Evolutionary conservation across 2,329 filamentous ascomycete species (phyloP).

Genomic region (Botryosphaeria dothidea): DNA sequence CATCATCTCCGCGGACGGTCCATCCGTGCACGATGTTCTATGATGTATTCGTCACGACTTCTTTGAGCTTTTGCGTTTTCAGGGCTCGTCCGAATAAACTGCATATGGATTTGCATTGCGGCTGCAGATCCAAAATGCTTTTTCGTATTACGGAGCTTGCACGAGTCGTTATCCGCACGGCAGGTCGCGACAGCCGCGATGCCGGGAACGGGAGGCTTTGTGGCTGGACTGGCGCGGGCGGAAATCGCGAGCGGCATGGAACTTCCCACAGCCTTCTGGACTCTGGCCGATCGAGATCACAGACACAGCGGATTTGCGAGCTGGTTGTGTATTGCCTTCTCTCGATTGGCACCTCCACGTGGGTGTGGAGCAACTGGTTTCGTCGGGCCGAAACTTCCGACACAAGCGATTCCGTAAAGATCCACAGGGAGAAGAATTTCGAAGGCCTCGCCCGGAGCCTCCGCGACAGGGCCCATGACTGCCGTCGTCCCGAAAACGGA

Average conservation of each 20-base stretch:
- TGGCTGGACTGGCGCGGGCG: neutral
- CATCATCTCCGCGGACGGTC: too few relatives aligned
- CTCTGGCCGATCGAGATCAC: neutral
- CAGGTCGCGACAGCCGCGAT: neutral
- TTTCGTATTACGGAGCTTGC: neutral
- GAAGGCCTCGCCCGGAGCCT: too few relatives aligned
- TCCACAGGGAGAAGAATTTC: neutral
- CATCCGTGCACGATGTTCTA: too few relatives aligned
- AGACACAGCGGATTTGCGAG: neutral
- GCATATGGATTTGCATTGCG: conserved; percentile 1
- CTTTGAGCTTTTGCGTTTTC: too few relatives aligned
- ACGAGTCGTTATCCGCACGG: neutral
- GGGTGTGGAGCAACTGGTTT: neutral
- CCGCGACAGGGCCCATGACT: too few relatives aligned
- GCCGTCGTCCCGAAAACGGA: too few relatives aligned
- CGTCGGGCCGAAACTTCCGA: neutral
- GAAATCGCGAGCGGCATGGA: neutral
- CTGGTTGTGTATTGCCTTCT: neutral
- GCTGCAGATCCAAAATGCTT: neutral
- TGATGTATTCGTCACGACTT: too few relatives aligned
- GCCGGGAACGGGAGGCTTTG: neutral
- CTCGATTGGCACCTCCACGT: neutral
- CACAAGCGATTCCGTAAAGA: neutral
- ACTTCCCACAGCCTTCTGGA: neutral
- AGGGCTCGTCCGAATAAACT: neutral